Evolutionary conservation across 257 asterid genomes (phyloP).

Genomic region (Cordia subcordata): DNA sequence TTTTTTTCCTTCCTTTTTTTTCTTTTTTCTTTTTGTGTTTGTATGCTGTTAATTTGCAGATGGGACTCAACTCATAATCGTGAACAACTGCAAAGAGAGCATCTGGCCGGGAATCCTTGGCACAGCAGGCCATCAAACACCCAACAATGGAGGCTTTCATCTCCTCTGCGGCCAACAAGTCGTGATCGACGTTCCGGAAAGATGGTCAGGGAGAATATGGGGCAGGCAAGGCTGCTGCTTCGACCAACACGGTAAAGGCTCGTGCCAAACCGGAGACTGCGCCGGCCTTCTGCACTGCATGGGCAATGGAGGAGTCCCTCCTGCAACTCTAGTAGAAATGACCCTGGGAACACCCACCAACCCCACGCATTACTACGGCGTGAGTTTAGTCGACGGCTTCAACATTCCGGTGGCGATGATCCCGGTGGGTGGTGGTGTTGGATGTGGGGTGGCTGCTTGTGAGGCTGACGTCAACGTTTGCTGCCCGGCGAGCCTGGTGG

Average conservation of each 20-base stretch:
- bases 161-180: constrained; percentile 40
- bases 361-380: constrained; percentile 63
- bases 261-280: constrained; percentile 82
- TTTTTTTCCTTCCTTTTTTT: neutral
- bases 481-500: constrained; percentile 52
- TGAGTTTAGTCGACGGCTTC: constrained; percentile 79
- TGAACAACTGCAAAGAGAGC: constrained; percentile 61
- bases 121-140: constrained; percentile 47
- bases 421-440: constrained; percentile 42
- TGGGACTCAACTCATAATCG: constrained; percentile 50
- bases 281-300: constrained; percentile 45
- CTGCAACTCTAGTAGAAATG: constrained; percentile 75
- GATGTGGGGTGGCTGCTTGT: constrained; percentile 71
- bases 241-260: constrained; percentile 41
- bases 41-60: constrained; percentile 43
- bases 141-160: constrained; percentile 54
- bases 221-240: constrained; percentile 71
- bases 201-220: constrained; percentile 89
- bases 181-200: constrained; percentile 39
- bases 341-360: constrained; percentile 51
- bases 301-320: constrained; percentile 58
- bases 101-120: constrained; percentile 83
- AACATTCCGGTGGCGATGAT: constrained; percentile 65
- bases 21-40: too few relatives aligned
- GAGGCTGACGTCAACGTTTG: constrained; percentile 52